Evolutionary conservation across 2,329 filamentous ascomycete genomes (phyloP).

Genomic region (Graphiopsis chlorocephala): DNA sequence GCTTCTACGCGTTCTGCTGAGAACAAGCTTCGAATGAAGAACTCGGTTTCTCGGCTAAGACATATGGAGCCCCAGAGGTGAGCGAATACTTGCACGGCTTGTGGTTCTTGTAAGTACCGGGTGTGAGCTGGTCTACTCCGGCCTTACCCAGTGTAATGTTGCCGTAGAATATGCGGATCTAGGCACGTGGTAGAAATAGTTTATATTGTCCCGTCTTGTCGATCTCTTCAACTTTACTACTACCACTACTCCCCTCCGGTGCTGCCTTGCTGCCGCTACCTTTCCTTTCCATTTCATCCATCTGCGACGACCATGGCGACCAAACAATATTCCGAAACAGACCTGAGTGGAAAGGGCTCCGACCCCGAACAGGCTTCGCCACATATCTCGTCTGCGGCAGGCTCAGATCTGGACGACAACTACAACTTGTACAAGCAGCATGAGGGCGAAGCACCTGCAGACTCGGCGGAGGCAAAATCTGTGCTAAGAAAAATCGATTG

Average conservation of each 20-base stretch:
- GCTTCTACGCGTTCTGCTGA: not conserved
- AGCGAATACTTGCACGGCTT: slow-evolving; percentile 6
- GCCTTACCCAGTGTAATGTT: not conserved
- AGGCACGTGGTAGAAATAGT: slow-evolving; percentile 4
- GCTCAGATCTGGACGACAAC: slow-evolving; percentile 29
- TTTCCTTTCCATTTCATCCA: not conserved
- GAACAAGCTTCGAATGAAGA: not conserved
- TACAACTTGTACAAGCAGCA: slow-evolving; percentile 29
- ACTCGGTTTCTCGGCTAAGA: slow-evolving; percentile 10
- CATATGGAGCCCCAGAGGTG: slow-evolving; percentile 13
- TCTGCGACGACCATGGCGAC: not conserved
- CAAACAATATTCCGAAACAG: not conserved
- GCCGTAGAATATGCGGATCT: slow-evolving; percentile 13
- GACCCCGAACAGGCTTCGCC: slow-evolving; percentile 14
- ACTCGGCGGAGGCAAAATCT: slow-evolving; percentile 27
- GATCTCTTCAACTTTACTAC: not conserved
- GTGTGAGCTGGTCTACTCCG: not conserved
- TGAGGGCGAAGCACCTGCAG: slow-evolving; percentile 20
- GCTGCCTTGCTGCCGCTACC: not conserved
- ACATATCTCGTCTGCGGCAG: slow-evolving; percentile 13
- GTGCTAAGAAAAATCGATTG: slow-evolving; percentile 38
- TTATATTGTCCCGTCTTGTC: not conserved
- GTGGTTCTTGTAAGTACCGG: slow-evolving; percentile 2
- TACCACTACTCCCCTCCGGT: not conserved
- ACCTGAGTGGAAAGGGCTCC: not conserved